Evolutionary conservation across 2,329 filamentous ascomycete genomes (phyloP).

Genomic region (Coniochaeta sp.): DNA sequence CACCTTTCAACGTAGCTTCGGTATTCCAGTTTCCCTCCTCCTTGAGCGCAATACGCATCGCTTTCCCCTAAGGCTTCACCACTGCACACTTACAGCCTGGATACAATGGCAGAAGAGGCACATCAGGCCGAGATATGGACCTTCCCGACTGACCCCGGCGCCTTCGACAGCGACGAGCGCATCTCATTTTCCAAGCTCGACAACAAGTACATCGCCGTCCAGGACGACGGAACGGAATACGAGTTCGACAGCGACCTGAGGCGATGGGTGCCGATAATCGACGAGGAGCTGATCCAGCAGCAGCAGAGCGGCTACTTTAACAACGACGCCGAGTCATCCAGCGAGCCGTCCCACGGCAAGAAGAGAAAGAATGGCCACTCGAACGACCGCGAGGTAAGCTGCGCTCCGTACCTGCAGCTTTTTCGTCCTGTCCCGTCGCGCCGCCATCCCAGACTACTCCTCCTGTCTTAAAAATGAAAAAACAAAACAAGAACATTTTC

Average conservation of each 20-base stretch:
- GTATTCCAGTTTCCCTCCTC: too few relatives aligned
- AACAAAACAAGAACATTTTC: slow-evolving; percentile 7
- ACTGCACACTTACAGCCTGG: not conserved
- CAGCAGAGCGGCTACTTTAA: slow-evolving; percentile 18
- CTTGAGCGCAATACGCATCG: too few relatives aligned
- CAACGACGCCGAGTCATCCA: slow-evolving; percentile 3
- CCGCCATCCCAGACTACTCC: not conserved
- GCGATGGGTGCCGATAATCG: slow-evolving; percentile 61
- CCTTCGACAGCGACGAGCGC: slow-evolving; percentile 72
- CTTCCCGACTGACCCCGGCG: slow-evolving; percentile 54
- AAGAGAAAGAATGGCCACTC: slow-evolving; percentile 36
- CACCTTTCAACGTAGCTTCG: too few relatives aligned
- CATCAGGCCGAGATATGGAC: slow-evolving; percentile 22
- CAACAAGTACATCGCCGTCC: slow-evolving; percentile 75
- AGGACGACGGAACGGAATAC: slow-evolving; percentile 77
- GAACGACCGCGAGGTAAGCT: slow-evolving; percentile 35
- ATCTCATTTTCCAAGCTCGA: slow-evolving; percentile 83
- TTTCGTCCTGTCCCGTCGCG: slow-evolving; percentile 4
- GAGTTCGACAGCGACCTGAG: slow-evolving; percentile 67
- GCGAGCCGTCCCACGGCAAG: slow-evolving; percentile 17
- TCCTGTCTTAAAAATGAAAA: slow-evolving; percentile 1
- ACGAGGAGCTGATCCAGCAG: slow-evolving; percentile 23
- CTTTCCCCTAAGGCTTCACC: too few relatives aligned
- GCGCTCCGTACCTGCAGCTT: slow-evolving; percentile 17
- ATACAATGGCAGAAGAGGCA: not conserved